phyloP scores from a whole-genome alignment of 2,329 filamentous ascomycete species.

The Aspergillus quadrilineatus region DNA sequence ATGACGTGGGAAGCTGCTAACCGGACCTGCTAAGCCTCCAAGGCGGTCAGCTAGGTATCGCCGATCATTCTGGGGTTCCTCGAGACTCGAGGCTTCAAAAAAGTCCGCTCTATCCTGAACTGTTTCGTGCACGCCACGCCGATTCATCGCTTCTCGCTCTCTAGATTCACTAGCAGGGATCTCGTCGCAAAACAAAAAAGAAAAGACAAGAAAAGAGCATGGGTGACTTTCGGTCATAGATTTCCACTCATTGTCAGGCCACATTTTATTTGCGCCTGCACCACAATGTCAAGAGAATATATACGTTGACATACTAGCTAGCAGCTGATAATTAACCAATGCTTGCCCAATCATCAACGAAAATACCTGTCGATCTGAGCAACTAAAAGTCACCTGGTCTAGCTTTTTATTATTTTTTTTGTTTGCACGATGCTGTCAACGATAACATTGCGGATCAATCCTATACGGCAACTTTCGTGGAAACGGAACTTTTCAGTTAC shows the following conservation, averaged over 20 bases:
- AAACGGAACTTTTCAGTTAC: slow-evolving; percentile 46
- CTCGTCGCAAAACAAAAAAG: background rate
- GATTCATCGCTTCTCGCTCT: background rate
- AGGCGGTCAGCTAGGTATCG: slow-evolving; percentile 13
- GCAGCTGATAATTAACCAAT: background rate
- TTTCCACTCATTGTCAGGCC: background rate
- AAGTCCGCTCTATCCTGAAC: background rate
- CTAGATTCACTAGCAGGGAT: background rate
- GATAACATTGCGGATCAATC: slow-evolving; percentile 13
- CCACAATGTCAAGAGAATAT: background rate
- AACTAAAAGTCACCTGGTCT: background rate
- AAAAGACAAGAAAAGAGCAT: background rate
- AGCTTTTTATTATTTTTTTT: background rate
- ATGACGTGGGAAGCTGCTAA: slow-evolving; percentile 9
- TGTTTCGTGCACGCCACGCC: no score
- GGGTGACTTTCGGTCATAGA: background rate
- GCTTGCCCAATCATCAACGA: background rate
- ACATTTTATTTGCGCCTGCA: background rate
- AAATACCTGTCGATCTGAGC: no score
- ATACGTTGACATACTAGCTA: slow-evolving; percentile 1
- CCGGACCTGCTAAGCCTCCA: slow-evolving; percentile 5
- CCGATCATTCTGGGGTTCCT: slow-evolving; percentile 12
- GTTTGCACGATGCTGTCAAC: slow-evolving; percentile 22
- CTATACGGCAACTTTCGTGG: slow-evolving; percentile 11
- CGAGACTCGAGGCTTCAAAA: background rate